Base-by-base conservation (phyloP, 2,329 filamentous ascomycete species). In the Calonectria pteridis region DNA sequence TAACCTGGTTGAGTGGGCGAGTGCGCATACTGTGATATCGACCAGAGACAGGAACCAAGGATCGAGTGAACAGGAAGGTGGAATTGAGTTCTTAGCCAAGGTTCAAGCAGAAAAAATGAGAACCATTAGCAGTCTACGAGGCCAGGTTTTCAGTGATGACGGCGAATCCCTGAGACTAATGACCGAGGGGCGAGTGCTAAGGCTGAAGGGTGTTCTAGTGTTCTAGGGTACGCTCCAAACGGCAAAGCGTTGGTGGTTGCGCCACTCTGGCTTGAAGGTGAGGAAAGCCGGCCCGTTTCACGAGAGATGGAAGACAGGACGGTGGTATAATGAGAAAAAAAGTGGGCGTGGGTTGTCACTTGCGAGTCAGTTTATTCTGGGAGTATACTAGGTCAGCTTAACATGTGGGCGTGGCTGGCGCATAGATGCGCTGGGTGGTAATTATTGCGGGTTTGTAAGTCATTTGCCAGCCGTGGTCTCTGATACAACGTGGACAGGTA, bases 161-260 rank as follows among this genome's bases (percentile, higher is more conserved):
- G 33, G 35, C 9, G 33, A 62, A n/a, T 62, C 55, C 55, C 55
- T 40, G 55, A 26, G 23, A 40, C 55, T 62, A 62, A 62, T 62
- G 55, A 62, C 26, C 37, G 55, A 62, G 55, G 55, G 55, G 55
- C 23, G 55, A 62, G 55, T 62, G 55, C 55, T 62, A 62, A 26
- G 20, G 55, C 23, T 62, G 55, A 40, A 62, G 55, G 23, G 55
- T 37, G 14, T 55, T 31, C 51, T 55, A 55, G 51, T 55, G 51
- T 62, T 62, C 55, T 62, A 62, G 35, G 35, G 55, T 37, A 62
- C n/a, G 23, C 55, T 62, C 33, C 55, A 62, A 62, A 62, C 55
- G 55, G 55, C 23, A 62, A 62, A 62, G 55, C 55, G 55, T 62
- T 62, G 55, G 33, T 40, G 13, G 33, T 62, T 62, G 55, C 35